These are phyloP conservation scores for Saksenaea oblongispora DNA, from an alignment of 371 early-diverging fungal species.

Conservation along the genomic window DNA sequence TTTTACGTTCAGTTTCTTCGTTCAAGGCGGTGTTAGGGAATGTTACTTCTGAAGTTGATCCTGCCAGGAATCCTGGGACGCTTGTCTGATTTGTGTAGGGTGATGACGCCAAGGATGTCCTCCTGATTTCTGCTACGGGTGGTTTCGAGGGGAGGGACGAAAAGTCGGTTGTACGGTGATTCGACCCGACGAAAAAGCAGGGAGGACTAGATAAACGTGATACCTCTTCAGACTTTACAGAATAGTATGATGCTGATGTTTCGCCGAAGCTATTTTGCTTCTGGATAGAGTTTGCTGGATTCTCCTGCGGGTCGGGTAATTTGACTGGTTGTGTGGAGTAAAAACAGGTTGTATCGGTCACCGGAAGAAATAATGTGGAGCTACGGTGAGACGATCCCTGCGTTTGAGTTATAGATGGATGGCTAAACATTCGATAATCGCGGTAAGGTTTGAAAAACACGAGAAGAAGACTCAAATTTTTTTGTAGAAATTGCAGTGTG, in stretches of 20 bases:
- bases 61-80: neutral
- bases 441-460: neutral
- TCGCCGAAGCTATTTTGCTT: neutral
- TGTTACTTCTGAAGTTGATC: neutral
- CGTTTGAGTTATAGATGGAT: neutral
- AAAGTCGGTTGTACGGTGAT: neutral
- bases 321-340: neutral
- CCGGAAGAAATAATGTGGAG: neutral
- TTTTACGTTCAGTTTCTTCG: no score
- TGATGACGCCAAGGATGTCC: neutral
- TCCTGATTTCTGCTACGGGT: neutral
- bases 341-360: neutral
- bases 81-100: neutral
- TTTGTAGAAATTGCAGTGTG: neutral
- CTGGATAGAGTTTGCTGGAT: neutral
- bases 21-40: neutral
- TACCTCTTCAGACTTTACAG: neutral
- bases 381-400: neutral
- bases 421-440: neutral
- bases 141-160: neutral
- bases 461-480: neutral
- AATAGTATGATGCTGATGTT: neutral
- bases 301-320: neutral
- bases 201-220: neutral
- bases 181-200: neutral